phyloP scores from a whole-genome alignment of 441 rosid species.

The Viola pubescens region DNA sequence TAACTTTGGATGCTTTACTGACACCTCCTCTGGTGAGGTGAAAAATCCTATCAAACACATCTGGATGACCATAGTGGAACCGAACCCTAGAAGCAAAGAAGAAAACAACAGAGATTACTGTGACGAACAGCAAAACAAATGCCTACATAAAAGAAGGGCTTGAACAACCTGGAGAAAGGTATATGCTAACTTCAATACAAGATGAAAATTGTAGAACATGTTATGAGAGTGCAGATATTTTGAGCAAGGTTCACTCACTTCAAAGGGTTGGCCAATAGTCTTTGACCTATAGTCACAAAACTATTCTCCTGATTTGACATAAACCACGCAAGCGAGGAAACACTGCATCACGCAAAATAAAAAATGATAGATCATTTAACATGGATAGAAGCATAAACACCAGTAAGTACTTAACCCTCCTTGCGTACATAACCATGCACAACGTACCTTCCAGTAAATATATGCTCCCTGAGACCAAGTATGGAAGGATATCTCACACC shows the following conservation, averaged over 20 bases:
- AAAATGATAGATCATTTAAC: slow-evolving; percentile 15
- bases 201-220: neutral
- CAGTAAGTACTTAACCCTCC: no score
- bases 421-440: no score
- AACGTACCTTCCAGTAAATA: slow-evolving; percentile 94
- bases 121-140: neutral
- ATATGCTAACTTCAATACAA: neutral
- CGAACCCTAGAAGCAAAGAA: slow-evolving; percentile 62
- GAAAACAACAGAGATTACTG: neutral
- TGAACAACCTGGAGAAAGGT: no score
- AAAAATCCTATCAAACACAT: slow-evolving; percentile 95
- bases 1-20: slow-evolving; percentile 94
- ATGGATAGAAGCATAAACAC: slow-evolving; percentile 4
- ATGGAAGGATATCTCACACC: slow-evolving; percentile 91
- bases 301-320: slow-evolving; percentile 99
- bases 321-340: slow-evolving; percentile 99
- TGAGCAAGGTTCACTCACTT: slow-evolving; percentile 46
- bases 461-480: slow-evolving; percentile 98
- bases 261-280: slow-evolving; percentile 91
- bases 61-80: slow-evolving; percentile 99
- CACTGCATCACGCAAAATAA: slow-evolving; percentile 46
- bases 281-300: slow-evolving; percentile 98
- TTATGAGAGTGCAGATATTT: neutral
- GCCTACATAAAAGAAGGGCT: no score
- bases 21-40: slow-evolving; percentile 99